A percentile compares a stretch with the other conserved stretches of the same genome.
Conservation (phyloP, 495 filamentous ascomycete species). For the Neurospora sublineolata region DNA sequence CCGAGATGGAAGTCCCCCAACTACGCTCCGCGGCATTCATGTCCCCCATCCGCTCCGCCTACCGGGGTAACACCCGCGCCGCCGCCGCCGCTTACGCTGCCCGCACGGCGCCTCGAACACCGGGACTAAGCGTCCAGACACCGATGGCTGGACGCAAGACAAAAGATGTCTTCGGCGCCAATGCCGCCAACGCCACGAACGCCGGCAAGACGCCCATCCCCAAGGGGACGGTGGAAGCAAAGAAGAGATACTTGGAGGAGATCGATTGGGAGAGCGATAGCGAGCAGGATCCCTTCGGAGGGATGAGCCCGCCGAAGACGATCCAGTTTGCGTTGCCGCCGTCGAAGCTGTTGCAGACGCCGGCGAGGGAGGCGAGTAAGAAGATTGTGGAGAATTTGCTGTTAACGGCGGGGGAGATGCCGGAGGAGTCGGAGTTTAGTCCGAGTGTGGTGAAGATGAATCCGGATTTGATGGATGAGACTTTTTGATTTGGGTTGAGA, state of each 20-base stretch:
- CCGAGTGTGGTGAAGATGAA: slow-evolving; percentile 64
- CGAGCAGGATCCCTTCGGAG: slow-evolving; percentile 53
- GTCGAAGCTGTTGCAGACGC: slow-evolving; percentile 78
- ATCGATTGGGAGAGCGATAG: slow-evolving; percentile 55
- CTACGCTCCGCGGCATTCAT: slow-evolving; percentile 78
- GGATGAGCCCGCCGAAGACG: slow-evolving; percentile 86
- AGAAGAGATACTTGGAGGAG: slow-evolving; percentile 35
- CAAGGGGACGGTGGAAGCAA: slow-evolving; percentile 9
- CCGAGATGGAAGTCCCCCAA: slow-evolving; percentile 67
- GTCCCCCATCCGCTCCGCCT: slow-evolving; percentile 43
- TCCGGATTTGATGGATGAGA: slow-evolving; percentile 55
- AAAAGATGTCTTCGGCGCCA: slow-evolving; percentile 27
- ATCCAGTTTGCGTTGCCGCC: slow-evolving; percentile 93
- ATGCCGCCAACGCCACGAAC: neutral
- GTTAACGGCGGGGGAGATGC: slow-evolving; percentile 67
- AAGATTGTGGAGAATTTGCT: slow-evolving; percentile 87
- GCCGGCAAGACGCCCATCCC: neutral
- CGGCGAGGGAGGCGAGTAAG: slow-evolving; percentile 86
- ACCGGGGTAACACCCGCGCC: slow-evolving; percentile 10
- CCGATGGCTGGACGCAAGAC: slow-evolving; percentile 38
- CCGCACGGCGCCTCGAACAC: slow-evolving; percentile 40
- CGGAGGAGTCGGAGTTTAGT: slow-evolving; percentile 50
- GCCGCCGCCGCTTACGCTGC: neutral
- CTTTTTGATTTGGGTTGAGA: slow-evolving; percentile 36
- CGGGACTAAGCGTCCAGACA: slow-evolving; percentile 71